These are phyloP conservation scores for Ligustrum vulgare DNA, from an alignment of 257 asterid species.

Conservation along the genomic window DNA sequence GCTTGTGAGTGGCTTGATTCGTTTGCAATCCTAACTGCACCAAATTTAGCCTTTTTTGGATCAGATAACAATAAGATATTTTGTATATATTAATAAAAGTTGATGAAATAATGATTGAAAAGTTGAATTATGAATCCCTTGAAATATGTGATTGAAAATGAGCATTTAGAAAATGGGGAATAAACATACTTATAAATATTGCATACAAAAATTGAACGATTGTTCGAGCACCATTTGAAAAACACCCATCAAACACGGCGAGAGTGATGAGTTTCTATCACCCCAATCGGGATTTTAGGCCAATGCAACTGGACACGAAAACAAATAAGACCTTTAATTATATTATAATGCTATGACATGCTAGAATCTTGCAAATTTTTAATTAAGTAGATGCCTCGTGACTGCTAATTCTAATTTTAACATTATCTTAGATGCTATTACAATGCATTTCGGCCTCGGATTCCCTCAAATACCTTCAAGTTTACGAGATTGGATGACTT, in stretches of 20 bases:
- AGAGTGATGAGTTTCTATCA: constrained; percentile 12
- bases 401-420: background rate
- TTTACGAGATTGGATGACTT: too few relatives aligned
- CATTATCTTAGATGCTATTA: background rate
- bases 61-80: too few relatives aligned
- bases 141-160: too few relatives aligned
- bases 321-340: background rate
- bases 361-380: background rate
- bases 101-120: too few relatives aligned
- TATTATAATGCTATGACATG: background rate
- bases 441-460: background rate
- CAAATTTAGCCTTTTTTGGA: too few relatives aligned
- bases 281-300: constrained; percentile 18
- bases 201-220: background rate
- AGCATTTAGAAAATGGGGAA: too few relatives aligned
- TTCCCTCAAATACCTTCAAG: background rate
- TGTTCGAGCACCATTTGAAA: background rate
- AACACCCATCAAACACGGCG: constrained; percentile 29
- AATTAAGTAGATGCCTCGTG: background rate
- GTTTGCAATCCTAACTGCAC: too few relatives aligned
- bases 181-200: background rate
- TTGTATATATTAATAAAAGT: too few relatives aligned
- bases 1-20: too few relatives aligned
- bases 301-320: constrained; percentile 28
- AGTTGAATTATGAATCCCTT: too few relatives aligned